Evolutionary conservation across 495 filamentous ascomycete genomes (phyloP), one percentile per base, ranked within the genome.

Genomic region (Penicillium antarcticum): DNA sequence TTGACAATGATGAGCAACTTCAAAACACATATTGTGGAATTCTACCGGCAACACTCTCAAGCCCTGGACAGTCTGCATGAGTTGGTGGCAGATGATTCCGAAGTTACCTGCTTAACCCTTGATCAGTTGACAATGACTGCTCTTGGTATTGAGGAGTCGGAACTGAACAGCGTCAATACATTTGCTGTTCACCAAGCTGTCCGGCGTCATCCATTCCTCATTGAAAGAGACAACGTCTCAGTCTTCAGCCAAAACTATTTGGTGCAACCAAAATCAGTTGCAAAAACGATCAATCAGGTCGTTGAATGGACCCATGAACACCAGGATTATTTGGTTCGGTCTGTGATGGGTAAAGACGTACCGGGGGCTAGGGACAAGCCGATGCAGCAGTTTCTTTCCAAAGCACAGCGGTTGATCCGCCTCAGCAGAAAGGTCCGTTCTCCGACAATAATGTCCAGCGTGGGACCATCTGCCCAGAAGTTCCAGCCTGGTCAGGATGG

Each of bases 101-200:
- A 74, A 23, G 67, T 69, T 45, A 65, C 66, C 14, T 78, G 84
- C 52, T 72, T 85, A 39, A 86, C 77, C 5, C 67, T 92, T 17
- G 70, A 79, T 42, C 78, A 88, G 33, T 80, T 94, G 52, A 78
- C 88, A 13, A 72, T 71, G 40, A 65, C 65, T 31, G 71, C 73
- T 13, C 60, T 86, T 40, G 74, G 69, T 24, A 67, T 74, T 16
- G 55, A 68, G 4, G 48, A 63, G 17, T 71, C 72, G 13, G 64
- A 75, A 46, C 67, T 80, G 36, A 76, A 79, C 3, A 63, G 76
- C 5, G 65, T 77, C 26, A 78, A 77, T 3, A 63, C 91, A 0
- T 89, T 87, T 65, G 83, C 87, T 1, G 80, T 92, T 5, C 87
- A 90, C 52, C 81, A 76, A 42, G 72, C 81, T 14, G 58, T 89